Conservation (phyloP, 2,329 filamentous ascomycete species). For the Scytalidium lignicola region DNA sequence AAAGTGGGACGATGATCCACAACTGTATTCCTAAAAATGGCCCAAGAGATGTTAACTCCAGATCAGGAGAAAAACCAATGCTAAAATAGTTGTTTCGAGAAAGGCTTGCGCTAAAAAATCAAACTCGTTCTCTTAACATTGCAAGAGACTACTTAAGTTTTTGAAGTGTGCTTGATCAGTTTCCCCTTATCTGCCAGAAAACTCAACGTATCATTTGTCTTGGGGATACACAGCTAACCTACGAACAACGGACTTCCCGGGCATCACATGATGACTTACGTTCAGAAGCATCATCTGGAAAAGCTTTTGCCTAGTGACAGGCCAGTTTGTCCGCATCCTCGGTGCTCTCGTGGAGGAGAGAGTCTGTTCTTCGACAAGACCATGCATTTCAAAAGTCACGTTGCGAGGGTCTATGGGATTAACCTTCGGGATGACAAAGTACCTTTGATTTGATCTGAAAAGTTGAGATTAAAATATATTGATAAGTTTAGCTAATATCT, state of each 20-base stretch:
- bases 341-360: conserved; percentile 2
- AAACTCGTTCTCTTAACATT: too few species aligned
- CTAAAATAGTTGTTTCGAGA: too few species aligned
- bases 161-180: conserved; percentile 4
- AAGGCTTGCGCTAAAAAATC: too few species aligned
- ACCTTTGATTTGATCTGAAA: too few species aligned
- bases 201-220: conserved; percentile 15
- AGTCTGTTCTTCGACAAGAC: conserved; percentile 10
- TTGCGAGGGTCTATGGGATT: conserved; percentile 10
- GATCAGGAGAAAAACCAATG: too few species aligned
- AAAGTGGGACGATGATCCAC: too few species aligned
- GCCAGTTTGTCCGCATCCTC: conserved; percentile 8
- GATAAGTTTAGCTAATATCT: too few species aligned
- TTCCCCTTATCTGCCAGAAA: conserved; percentile 14
- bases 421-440: conserved; percentile 3
- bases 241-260: conserved; percentile 8
- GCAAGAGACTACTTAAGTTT: too few species aligned
- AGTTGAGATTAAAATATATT: too few species aligned
- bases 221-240: conserved; percentile 8
- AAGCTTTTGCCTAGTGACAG: conserved; percentile 2
- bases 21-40: too few species aligned
- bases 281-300: conserved; percentile 13
- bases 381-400: conserved; percentile 17
- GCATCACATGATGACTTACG: conserved; percentile 11
- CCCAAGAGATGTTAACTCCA: too few species aligned